A percentile compares a stretch with the other conserved stretches of the same genome.
Conservation (phyloP, 2,329 filamentous ascomycete species). For the Fusarium euwallaceae region DNA sequence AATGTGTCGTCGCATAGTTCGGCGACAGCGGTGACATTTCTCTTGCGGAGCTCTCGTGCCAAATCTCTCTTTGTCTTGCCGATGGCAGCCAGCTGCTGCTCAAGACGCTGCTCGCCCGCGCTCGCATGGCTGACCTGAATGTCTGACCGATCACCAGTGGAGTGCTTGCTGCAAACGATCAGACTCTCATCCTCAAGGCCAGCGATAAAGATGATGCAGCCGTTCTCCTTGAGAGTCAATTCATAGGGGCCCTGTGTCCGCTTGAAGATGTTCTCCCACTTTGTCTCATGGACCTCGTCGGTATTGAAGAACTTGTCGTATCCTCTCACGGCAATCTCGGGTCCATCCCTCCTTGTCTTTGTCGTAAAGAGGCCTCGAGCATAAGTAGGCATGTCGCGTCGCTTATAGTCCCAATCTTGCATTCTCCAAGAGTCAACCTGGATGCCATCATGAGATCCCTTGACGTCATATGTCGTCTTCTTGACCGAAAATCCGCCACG, state of each 20-base stretch:
- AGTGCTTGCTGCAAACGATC: conserved; percentile 99
- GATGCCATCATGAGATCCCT: conserved; percentile 71
- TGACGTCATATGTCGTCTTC: conserved; percentile 82
- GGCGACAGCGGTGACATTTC: conserved; percentile 94
- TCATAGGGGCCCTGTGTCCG: conserved; percentile 92
- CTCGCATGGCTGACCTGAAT: conserved; percentile 82
- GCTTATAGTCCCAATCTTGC: conserved; percentile 97
- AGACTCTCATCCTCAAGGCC: conserved; percentile 90
- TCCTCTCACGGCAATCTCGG: conserved; percentile 87
- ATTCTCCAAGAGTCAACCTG: conserved; percentile 92
- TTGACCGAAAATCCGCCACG: conserved; percentile 78
- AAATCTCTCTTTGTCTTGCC: conserved; percentile 86
- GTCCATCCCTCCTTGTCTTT: conserved; percentile 70
- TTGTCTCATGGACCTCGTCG: conserved; percentile 82
- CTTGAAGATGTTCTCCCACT: conserved; percentile 82
- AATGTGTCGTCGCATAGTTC: conserved; percentile 97
- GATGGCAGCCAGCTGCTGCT: conserved; percentile 80
- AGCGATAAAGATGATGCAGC: conserved; percentile 98
- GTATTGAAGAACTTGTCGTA: conserved; percentile 99
- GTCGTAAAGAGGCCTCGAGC: conserved; percentile 96
- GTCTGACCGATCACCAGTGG: conserved; percentile 84
- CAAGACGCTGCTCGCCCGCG: conserved; percentile 85
- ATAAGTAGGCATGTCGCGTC: conserved; percentile 85
- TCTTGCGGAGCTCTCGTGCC: conserved; percentile 77
- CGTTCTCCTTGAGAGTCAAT: conserved; percentile 96